Base-by-base conservation (phyloP, 1,284 basidiomycete genomes). In the Ceratobasidium sp. region DNA sequence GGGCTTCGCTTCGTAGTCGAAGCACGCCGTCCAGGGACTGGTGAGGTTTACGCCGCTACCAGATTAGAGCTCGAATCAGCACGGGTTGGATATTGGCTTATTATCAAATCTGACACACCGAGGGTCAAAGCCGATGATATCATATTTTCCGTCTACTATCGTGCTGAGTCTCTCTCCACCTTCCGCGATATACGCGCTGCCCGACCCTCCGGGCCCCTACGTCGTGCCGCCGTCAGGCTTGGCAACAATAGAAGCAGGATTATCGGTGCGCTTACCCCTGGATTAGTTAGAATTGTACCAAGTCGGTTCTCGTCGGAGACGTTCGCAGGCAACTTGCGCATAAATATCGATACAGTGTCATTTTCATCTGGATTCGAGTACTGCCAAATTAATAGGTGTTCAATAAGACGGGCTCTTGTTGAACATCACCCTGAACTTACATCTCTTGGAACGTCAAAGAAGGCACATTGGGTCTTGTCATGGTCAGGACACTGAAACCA, bases 141-240 rank as follows among this genome's bases (percentile, higher is more conserved):
- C 80, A 72, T 82, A 83, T 46, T 61, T 63, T 53, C 80, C 82
- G 13, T 79, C 61, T 42, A 81, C 46, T 28, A 81, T 46, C 6
- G 81, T 55, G 7, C 68, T 60, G 12, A 81, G 63, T 26, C 4
- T 33, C n/a, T 1, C 81, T 13, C 77, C 66, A 4, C 42, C 49
- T n/a, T 71, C 42, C 12, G 80, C 66, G 5, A 73, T 58, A 1
- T 66, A 71, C 13, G 49, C 42, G 3, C 77, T 77, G 0, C 81
- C 81, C 3, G 77, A 79, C 0, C 79, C 81, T 6, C 82, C 82
- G 0, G 82, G 82, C 12, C 83, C 82, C 7, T 77, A 28, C 10
- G 40, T 26, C 15, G 23, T 46, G 33, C 28, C 9, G 40, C 2
- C 12, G 33, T 20, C 26, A 13, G 20, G n/a, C 2, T 23, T 26